A percentile compares a stretch with the other conserved stretches of the same genome.
phyloP scores from a whole-genome alignment of 371 early-diverging fungal species.

The Syncephalastrum contaminatum region DNA sequence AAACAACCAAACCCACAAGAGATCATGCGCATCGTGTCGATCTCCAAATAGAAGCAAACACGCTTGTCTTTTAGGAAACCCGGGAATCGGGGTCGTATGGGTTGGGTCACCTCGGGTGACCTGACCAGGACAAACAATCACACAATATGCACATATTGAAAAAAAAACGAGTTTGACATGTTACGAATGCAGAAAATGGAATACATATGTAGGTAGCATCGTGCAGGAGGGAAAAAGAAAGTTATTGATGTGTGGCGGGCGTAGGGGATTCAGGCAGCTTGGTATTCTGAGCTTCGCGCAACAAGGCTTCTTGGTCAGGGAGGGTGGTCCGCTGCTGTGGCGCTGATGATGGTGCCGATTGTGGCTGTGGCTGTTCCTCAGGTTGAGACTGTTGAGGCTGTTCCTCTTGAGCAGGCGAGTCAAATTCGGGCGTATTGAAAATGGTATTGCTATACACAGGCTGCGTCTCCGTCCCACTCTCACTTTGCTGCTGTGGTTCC shows the following conservation, averaged over 20 bases:
- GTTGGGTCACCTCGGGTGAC: too few species aligned
- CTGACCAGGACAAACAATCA: not conserved
- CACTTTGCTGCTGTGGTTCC: conserved; percentile 5
- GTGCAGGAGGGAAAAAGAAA: too few species aligned
- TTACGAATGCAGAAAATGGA: not conserved
- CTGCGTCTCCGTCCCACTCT: not conserved
- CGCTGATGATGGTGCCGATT: not conserved
- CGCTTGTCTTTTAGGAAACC: too few species aligned
- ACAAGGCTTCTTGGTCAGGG: not conserved
- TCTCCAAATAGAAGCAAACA: too few species aligned
- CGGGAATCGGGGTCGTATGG: too few species aligned
- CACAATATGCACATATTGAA: not conserved
- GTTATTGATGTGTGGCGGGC: too few species aligned
- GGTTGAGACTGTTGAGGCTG: not conserved
- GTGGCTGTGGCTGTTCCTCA: not conserved
- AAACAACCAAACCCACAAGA: too few species aligned
- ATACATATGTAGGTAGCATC: too few species aligned
- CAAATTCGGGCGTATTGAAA: conserved; percentile 15
- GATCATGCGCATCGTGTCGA: too few species aligned
- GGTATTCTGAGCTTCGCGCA: conserved; percentile 3
- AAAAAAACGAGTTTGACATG: not conserved
- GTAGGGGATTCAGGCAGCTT: not conserved
- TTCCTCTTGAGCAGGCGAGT: conserved; percentile 1
- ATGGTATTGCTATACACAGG: conserved; percentile 14
- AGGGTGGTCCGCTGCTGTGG: not conserved